phyloP scores from a whole-genome alignment of 164 flowering plant species.

The Aristolochia contorta region DNA sequence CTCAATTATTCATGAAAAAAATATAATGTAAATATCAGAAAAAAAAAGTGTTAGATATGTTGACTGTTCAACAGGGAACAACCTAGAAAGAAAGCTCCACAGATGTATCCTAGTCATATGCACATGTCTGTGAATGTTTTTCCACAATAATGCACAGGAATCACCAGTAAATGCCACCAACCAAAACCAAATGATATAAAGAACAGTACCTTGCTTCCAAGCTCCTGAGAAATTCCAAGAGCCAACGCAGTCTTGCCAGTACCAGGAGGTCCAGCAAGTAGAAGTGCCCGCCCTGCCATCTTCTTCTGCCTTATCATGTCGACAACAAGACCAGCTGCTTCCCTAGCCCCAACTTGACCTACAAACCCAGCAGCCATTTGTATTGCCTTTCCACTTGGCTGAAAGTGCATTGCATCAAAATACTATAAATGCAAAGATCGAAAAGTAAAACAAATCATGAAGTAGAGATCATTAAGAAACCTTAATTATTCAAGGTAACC shows the following conservation, averaged over 20 bases:
- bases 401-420: constrained; percentile 2
- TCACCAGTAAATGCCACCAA: no score
- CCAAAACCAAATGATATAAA: no score
- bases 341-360: constrained; percentile 82
- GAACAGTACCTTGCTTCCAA: constrained; percentile 85
- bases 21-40: no score
- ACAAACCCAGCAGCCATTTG: constrained; percentile 90
- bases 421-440: background rate
- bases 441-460: background rate
- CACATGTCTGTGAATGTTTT: no score
- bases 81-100: no score
- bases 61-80: no score
- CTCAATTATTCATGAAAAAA: background rate
- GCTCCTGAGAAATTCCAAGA: constrained; percentile 89
- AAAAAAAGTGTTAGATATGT: no score
- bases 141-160: no score
- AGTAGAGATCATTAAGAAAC: no score
- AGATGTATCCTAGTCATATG: no score
- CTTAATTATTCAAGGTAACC: no score
- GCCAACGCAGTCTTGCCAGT: constrained; percentile 99
- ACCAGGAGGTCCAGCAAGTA: constrained; percentile 96
- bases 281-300: constrained; percentile 97
- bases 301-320: constrained; percentile 92
- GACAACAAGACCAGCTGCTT: constrained; percentile 90
- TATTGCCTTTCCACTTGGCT: constrained; percentile 69